Evolutionary conservation across 2,329 filamentous ascomycete genomes (phyloP).

Genomic region (Fulvia fulva): DNA sequence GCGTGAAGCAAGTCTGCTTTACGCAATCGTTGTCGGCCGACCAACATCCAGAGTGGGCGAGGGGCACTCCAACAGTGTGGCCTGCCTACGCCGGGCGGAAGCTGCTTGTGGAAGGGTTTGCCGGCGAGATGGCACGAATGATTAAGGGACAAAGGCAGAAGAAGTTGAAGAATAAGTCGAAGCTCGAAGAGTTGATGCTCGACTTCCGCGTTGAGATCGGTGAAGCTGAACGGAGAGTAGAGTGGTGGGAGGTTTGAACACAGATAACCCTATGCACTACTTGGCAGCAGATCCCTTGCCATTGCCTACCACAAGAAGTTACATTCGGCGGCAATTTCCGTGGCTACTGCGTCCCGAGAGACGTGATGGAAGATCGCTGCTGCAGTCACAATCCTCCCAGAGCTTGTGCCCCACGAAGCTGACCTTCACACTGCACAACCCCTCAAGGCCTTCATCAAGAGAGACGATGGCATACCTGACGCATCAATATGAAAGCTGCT

Average conservation of each 20-base stretch:
- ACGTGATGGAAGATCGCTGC: too few species aligned
- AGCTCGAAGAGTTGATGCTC: not conserved
- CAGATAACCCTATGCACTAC: not conserved
- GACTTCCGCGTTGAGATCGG: not conserved
- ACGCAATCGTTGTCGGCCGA: not conserved
- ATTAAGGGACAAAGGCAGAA: conserved; percentile 10
- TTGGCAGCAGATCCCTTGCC: not conserved
- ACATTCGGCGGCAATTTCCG: too few species aligned
- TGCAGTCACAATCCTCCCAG: too few species aligned
- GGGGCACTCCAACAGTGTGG: conserved; percentile 8
- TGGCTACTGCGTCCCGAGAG: too few species aligned
- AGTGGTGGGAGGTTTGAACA: not conserved
- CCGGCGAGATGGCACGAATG: conserved; percentile 8
- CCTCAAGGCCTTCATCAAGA: too few species aligned
- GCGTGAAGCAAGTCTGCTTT: conserved; percentile 3
- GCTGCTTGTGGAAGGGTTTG: conserved; percentile 8
- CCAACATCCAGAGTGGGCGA: not conserved
- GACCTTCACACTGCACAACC: too few species aligned
- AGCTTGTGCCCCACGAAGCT: too few species aligned
- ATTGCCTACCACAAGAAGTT: too few species aligned
- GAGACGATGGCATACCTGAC: too few species aligned
- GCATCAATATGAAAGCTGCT: too few species aligned
- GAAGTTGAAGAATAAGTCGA: not conserved
- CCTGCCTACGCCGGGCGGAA: conserved; percentile 4
- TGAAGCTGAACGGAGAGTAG: not conserved